Base-by-base conservation (phyloP, 1,139 yeast species). In the Geotrichum candidum region DNA sequence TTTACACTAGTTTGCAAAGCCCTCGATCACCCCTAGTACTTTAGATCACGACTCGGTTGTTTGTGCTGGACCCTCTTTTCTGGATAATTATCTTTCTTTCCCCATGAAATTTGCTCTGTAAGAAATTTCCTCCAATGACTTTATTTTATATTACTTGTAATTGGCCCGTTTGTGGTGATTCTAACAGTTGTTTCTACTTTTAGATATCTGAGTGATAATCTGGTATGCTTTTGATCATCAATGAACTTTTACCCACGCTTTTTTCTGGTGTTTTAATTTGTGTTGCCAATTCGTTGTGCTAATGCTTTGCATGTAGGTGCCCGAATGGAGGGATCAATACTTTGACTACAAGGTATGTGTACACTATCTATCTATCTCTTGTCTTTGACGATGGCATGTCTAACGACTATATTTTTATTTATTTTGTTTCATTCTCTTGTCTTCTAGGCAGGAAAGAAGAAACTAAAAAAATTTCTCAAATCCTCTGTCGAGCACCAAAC, bases 241-340 rank as follows among this genome's bases (percentile, higher is more conserved):
- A 22, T 5, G n/a, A 10, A 18, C 18, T n/a, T 35, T 35, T 5
- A 10, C 51, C 18, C 15, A 10, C 38, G 31, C 52, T 55, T 41
- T n/a, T 25, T 31, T 27, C 3, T n/a, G 22, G 18, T 18, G 11
- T 41, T 35, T 41, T n/a, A 18, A 41, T 15, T 35, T 18, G 22
- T 33, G 15, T 23, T 33, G 33, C 45, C 18, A 18, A 18, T 18
- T 18, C 18, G 18, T 10, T 48, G 59, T 61, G 55, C 53, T n/a
- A 56, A 31, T 5, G 27, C 53, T 45, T 59, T 46, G 83, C 56
- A 83, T 83, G 35, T 74, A 84, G 65, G 89, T 89, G 6, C 96
- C 96, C 1, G 97, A 90, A 73, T 90, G 97, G 97, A 80, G 84
- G 68, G 84, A 83, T 64, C 91, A 87, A 71, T 90, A 91, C 69